Evolutionary conservation across 306 rosid genomes (phyloP).

Genomic region (Prunus padus): DNA sequence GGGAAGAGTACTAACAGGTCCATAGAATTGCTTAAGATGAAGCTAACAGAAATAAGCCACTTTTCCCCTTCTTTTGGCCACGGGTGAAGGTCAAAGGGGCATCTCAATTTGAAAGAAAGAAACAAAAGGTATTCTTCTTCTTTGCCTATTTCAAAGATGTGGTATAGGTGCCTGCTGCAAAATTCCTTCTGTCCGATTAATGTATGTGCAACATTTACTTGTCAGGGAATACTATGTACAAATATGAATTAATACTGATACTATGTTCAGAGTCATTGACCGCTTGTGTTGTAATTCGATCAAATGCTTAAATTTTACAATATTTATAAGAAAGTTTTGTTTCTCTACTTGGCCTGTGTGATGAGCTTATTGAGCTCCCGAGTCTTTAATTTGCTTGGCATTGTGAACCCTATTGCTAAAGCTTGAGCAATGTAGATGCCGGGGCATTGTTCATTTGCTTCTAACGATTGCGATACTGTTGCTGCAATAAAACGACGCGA

Average conservation of each 20-base stretch:
- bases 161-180: constrained; percentile 34
- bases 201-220: constrained; percentile 52
- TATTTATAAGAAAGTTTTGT: constrained; percentile 32
- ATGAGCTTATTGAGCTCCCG: neutral
- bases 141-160: constrained; percentile 40
- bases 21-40: constrained; percentile 41
- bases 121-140: constrained; percentile 32
- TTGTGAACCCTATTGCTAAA: neutral
- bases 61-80: constrained; percentile 31
- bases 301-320: constrained; percentile 36
- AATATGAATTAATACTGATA: constrained; percentile 47
- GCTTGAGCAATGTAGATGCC: neutral
- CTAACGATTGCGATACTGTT: too few species aligned
- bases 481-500: neutral
- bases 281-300: constrained; percentile 39
- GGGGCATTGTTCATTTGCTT: neutral
- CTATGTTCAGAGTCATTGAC: constrained; percentile 33
- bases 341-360: constrained; percentile 6
- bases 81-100: constrained; percentile 28
- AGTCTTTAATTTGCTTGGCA: neutral
- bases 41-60: constrained; percentile 29
- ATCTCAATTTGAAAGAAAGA: constrained; percentile 32
- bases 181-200: constrained; percentile 44
- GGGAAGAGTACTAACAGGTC: constrained; percentile 85
- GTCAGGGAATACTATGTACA: constrained; percentile 49